Evolutionary conservation across 1,284 basidiomycete genomes (phyloP), one percentile per base, ranked within the genome.

Genomic region (Apiotrichum gamsii): DNA sequence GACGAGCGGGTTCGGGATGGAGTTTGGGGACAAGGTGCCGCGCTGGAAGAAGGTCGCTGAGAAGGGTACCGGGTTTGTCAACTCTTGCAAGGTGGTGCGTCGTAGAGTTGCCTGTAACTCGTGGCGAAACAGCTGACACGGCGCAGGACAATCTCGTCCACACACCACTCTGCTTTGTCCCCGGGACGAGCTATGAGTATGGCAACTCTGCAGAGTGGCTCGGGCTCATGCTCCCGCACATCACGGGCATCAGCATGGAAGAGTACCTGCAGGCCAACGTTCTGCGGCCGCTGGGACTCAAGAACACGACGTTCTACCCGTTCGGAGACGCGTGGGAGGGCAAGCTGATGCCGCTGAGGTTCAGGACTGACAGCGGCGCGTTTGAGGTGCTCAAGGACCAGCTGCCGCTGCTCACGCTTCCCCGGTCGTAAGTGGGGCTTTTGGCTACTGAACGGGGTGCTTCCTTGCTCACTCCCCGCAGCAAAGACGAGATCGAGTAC

Each of bases 151-250:
- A 67, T 43, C 56, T 67, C 34, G 43, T 65, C 32, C 42, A 61
- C 49, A 63, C 61, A 3, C 65, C 64, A 1, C 56, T 62, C 20
- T 51, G 53, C 8, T 54, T 59, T 16, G 46, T 51, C 10, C 59
- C 63, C 3, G 64, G 61, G 1, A 57, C 46, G 1, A 34, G 41
- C 1, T 66, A 45, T 38, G 49, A 62, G 36, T 68, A 66, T 31
- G 65, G 64, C 15, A 66, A 65, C 44, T 53, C 54, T 11, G 52
- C 56, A 21, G 65, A 68, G 54, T 66, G 65, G 65, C 59, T 66
- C 13, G 62, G 60, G 13, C 39, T 61, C 19, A 56, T 68, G 34
- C 45, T 66, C 29, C 64, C 61, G 3, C 36, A 42, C 1, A 36
- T 63, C 10, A 47, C 43, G 3, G 45, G 49, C 0, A 48, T 50